Conservation (phyloP, 257 asterid genomes). For the Misopates orontium region DNA sequence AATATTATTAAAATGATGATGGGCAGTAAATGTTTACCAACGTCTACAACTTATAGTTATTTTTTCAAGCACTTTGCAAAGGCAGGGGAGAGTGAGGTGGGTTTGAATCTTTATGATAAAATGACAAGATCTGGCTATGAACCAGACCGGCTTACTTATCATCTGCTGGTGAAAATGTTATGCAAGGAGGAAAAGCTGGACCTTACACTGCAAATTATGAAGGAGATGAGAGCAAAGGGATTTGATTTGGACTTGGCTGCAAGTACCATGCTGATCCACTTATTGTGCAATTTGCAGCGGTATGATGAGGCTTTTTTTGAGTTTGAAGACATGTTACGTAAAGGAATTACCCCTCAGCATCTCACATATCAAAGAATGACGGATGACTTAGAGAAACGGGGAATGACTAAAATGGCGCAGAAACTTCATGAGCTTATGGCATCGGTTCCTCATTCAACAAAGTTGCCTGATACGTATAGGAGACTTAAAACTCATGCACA, state of each 20-base stretch:
- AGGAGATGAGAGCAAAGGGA: constrained; percentile 76
- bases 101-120: constrained; percentile 66
- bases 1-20: constrained; percentile 73
- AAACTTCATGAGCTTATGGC: constrained; percentile 63
- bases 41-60: constrained; percentile 65
- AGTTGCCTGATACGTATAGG: constrained; percentile 68
- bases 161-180: constrained; percentile 72
- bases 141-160: constrained; percentile 70
- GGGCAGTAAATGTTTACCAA: constrained; percentile 52
- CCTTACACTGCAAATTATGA: constrained; percentile 38
- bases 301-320: constrained; percentile 61
- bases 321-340: constrained; percentile 74
- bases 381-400: constrained; percentile 53
- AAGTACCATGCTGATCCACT: constrained; percentile 76
- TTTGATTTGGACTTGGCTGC: constrained; percentile 78
- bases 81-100: constrained; percentile 57
- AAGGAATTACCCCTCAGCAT: constrained; percentile 85
- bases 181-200: constrained; percentile 60
- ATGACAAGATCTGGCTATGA: constrained; percentile 61
- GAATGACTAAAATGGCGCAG: constrained; percentile 47
- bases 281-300: constrained; percentile 49
- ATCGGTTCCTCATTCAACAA: constrained; percentile 66
- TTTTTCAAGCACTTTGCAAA: constrained; percentile 69
- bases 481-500: constrained; percentile 33
- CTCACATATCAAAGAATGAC: constrained; percentile 64